Evolutionary conservation across 2,329 filamentous ascomycete species (phyloP), one percentile per base, ranked within the genome.

Genomic region (Hirsutella minnesotensis): DNA sequence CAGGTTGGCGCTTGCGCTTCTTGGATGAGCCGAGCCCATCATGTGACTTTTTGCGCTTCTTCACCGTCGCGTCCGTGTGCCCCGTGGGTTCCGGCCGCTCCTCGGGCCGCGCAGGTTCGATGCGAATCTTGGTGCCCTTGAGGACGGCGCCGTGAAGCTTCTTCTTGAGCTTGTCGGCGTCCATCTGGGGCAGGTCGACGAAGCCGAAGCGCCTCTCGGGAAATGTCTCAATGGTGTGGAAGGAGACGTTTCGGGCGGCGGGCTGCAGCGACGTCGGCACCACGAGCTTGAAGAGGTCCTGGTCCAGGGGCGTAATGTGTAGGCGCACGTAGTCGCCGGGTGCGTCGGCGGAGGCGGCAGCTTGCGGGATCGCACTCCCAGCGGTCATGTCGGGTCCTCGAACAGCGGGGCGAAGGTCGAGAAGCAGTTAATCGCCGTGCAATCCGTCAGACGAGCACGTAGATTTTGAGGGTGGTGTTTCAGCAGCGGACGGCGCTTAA

Each of bases 131-230:
- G 46, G 73, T 72, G 9, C 92, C 92, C 58, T 83, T 92, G 44
- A 98, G 66, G 20, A 86, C 83, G 2, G 83, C 77, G 27, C 90
- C 90, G 68, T 95, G 85, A 40, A 96, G 73, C 66, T 92, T 96
- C 66, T 83, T 90, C 66, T 81, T 87, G 42, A 96, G 65, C 62
- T 88, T 94, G n/a, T 90, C 83, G 9, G 90, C 92, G 50, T 94
- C 88, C 63, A 78, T 76, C 3, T 60, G 65, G 1, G 89, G 89
- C 31, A 98, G 65, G 38, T 94, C 88, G 46, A 96, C 70, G 65
- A 85, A 98, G 44, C 90, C 92, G 77, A 87, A 98, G 42, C 77
- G 81, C 58, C 79, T 83, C 51, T 98, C 92, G 13, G 90, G 90
- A 49, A 94, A 95, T 1, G 89, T 89, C 56, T 87, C 77, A 51